Conservation (phyloP, 2,329 filamentous ascomycete genomes). For the Keithomyces neogunnii region DNA sequence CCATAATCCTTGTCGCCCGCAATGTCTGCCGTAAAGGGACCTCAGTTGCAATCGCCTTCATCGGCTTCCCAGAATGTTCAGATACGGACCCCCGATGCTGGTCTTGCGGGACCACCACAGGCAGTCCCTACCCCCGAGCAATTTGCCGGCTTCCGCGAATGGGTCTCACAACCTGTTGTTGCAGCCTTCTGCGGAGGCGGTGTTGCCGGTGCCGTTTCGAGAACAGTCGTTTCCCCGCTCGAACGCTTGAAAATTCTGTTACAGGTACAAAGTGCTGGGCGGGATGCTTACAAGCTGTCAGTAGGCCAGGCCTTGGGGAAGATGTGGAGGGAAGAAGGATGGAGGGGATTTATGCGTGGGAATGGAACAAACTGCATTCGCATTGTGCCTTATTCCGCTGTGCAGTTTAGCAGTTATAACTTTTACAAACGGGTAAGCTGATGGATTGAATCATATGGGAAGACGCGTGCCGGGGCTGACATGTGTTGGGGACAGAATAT, state of each 20-base stretch:
- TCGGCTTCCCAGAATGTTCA: constrained; percentile 3
- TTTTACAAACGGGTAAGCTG: constrained; percentile 79
- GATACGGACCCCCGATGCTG: constrained; percentile 18
- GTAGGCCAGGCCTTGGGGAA: constrained; percentile 82
- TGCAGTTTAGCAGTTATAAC: constrained; percentile 97
- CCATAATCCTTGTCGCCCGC: not conserved
- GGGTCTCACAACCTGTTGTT: constrained; percentile 71
- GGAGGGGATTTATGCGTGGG: constrained; percentile 93
- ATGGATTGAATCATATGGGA: not conserved
- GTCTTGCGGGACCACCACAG: constrained; percentile 12
- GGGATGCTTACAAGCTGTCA: constrained; percentile 88
- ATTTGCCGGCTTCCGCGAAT: constrained; percentile 31
- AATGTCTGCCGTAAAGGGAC: constrained; percentile 23
- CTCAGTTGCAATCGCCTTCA: constrained; percentile 9
- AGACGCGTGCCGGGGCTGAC: not conserved
- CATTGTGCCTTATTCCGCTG: constrained; percentile 95
- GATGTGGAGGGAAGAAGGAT: constrained; percentile 96
- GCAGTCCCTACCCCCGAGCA: constrained; percentile 18
- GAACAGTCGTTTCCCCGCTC: constrained; percentile 92
- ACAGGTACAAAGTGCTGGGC: constrained; percentile 84
- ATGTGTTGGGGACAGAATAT: constrained; percentile 41
- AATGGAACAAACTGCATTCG: constrained; percentile 98
- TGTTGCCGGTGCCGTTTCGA: constrained; percentile 90
- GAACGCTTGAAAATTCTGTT: constrained; percentile 97
- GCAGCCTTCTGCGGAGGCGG: constrained; percentile 93